Conservation (phyloP, 768 basidiomycete species). For the Suillus subalutaceus region DNA sequence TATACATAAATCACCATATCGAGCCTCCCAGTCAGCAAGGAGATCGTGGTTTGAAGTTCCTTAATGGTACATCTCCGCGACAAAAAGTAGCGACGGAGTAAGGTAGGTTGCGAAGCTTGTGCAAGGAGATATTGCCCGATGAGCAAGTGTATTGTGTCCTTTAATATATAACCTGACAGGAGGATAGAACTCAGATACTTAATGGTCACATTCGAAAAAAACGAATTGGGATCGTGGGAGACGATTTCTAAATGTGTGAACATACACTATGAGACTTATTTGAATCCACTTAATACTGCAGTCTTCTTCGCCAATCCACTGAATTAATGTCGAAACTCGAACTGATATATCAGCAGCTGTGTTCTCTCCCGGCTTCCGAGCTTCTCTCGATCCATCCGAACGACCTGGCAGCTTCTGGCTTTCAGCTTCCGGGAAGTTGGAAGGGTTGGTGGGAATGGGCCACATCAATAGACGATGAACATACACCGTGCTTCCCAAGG, state of each 20-base stretch:
- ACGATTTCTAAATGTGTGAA: not conserved
- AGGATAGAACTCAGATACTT: slow-evolving; percentile 16
- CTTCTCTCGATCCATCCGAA: slow-evolving; percentile 54
- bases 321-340: slow-evolving; percentile 7
- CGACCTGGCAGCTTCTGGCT: slow-evolving; percentile 34
- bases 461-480: slow-evolving; percentile 14
- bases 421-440: slow-evolving; percentile 26
- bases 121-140: slow-evolving; percentile 51
- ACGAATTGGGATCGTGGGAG: not conserved
- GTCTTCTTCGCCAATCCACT: slow-evolving; percentile 7
- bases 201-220: too few species aligned
- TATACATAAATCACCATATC: slow-evolving; percentile 56
- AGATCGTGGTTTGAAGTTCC: slow-evolving; percentile 51
- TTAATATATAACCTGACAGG: slow-evolving; percentile 31
- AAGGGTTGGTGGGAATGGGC: slow-evolving; percentile 44
- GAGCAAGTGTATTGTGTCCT: slow-evolving; percentile 44
- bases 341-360: slow-evolving; percentile 8
- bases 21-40: slow-evolving; percentile 47
- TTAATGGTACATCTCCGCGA: slow-evolving; percentile 54
- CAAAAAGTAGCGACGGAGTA: slow-evolving; percentile 50
- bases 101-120: slow-evolving; percentile 48
- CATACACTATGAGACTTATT: not conserved
- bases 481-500: slow-evolving; percentile 21
- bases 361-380: slow-evolving; percentile 5
- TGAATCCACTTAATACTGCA: not conserved